These are phyloP conservation scores for Phyllosticta citribraziliensis DNA, from an alignment of 2,329 filamentous ascomycete species.

Conservation along the genomic window DNA sequence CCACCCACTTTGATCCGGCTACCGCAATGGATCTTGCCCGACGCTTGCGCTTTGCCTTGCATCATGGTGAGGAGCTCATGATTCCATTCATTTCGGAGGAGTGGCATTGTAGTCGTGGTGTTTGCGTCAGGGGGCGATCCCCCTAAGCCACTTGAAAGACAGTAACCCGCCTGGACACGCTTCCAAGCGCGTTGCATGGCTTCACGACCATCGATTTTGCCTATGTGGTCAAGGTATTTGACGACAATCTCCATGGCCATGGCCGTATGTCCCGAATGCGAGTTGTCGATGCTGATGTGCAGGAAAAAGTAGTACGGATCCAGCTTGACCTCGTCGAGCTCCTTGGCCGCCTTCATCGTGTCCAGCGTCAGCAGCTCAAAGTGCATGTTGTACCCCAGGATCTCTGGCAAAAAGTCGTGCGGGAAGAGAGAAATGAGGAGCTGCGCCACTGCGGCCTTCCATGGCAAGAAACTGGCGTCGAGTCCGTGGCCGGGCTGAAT, in stretches of 20 bases:
- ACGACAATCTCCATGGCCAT: slow-evolving; percentile 34
- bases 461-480: slow-evolving; percentile 19
- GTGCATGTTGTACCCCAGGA: slow-evolving; percentile 42
- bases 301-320: slow-evolving; percentile 41
- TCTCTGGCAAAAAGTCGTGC: slow-evolving; percentile 41
- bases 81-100: slow-evolving; percentile 11
- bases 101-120: slow-evolving; percentile 1
- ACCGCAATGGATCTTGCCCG: slow-evolving; percentile 32
- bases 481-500: slow-evolving; percentile 17
- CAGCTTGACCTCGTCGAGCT: slow-evolving; percentile 35
- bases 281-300: slow-evolving; percentile 43
- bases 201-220: slow-evolving; percentile 17
- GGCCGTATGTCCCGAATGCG: slow-evolving; percentile 38
- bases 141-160: slow-evolving; percentile 23
- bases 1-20: slow-evolving; percentile 32
- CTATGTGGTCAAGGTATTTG: slow-evolving; percentile 29
- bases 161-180: slow-evolving; percentile 35
- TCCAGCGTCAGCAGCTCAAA: slow-evolving; percentile 36
- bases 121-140: slow-evolving; percentile 12
- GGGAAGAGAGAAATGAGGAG: slow-evolving; percentile 40
- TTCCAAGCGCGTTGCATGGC: slow-evolving; percentile 29
- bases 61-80: background rate
- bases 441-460: slow-evolving; percentile 38
- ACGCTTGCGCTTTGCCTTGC: slow-evolving; percentile 25
- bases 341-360: slow-evolving; percentile 31